These are phyloP conservation scores for Sphagnum fallax DNA, from an alignment of 228 moss, liverwort and hornwort genomes.

Conservation along the genomic window DNA sequence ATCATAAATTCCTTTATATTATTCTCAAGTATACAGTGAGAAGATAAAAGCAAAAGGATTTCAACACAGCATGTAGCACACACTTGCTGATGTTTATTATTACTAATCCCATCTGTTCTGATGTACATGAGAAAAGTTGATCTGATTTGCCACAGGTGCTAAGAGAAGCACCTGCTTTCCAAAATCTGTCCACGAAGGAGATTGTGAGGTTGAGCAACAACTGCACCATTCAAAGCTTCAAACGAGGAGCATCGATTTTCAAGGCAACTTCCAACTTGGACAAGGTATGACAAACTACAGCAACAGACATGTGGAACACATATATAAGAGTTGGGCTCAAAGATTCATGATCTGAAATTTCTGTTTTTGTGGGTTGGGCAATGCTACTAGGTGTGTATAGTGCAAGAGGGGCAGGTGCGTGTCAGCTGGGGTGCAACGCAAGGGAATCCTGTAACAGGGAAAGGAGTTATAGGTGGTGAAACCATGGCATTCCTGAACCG, in stretches of 20 bases:
- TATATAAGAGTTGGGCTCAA: no score
- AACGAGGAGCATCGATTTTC: conserved; percentile 71
- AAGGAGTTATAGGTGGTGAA: conserved; percentile 61
- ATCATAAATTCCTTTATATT: no score
- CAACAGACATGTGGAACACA: no score
- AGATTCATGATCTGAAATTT: no score
- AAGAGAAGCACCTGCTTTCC: conserved; percentile 65
- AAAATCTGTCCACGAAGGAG: conserved; percentile 70
- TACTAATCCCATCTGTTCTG: neutral
- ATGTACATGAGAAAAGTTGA: neutral
- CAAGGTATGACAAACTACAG: conserved; percentile 34
- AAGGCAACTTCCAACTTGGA: conserved; percentile 58
- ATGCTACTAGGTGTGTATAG: conserved; percentile 60
- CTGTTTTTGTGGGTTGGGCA: conserved; percentile 5
- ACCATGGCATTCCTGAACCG: conserved; percentile 77
- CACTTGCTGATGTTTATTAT: neutral
- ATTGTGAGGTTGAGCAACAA: conserved; percentile 60
- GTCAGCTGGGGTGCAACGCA: conserved; percentile 70
- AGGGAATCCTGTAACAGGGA: conserved; percentile 54
- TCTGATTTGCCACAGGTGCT: conserved; percentile 39
- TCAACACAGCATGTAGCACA: no score
- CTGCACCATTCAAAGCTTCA: conserved; percentile 51
- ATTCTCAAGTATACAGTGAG: no score
- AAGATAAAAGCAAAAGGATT: no score
- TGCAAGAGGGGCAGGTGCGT: conserved; percentile 94